A percentile compares a stretch with the other conserved stretches of the same genome.
Evolutionary conservation across 2,329 filamentous ascomycete species (phyloP).

Genomic region (Paecilomyces formosus): DNA sequence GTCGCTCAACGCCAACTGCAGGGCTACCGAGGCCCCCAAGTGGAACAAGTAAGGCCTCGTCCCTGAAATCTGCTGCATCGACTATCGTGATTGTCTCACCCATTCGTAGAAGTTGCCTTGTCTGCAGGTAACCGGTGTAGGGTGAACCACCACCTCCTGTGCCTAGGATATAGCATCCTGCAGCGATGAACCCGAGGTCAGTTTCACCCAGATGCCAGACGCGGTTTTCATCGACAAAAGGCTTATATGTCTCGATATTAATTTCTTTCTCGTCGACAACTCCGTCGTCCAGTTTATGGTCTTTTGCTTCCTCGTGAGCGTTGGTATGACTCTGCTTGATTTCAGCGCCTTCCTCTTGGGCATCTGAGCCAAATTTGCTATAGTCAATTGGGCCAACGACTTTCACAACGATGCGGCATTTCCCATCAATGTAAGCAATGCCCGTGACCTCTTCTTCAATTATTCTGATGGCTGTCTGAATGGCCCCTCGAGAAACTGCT

Average conservation of each 20-base stretch:
- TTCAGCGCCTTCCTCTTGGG: background rate
- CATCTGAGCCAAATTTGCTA: conserved; percentile 26
- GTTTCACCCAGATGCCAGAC: conserved; percentile 31
- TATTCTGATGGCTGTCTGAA: conserved; percentile 14
- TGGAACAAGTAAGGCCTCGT: conserved; percentile 32
- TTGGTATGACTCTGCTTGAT: background rate
- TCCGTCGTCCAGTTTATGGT: background rate
- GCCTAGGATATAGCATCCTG: conserved; percentile 30
- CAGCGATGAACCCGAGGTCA: conserved; percentile 31
- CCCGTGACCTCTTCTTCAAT: background rate
- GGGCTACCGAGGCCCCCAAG: conserved; percentile 37
- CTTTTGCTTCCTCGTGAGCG: background rate
- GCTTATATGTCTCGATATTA: conserved; percentile 24
- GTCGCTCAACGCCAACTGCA: conserved; percentile 20
- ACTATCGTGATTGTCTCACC: conserved; percentile 4
- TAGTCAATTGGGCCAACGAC: conserved; percentile 46
- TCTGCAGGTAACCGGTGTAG: conserved; percentile 41
- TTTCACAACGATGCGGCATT: background rate
- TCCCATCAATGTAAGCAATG: background rate
- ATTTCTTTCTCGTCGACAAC: conserved; percentile 2
- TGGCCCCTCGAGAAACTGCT: background rate
- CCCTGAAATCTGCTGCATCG: conserved; percentile 16
- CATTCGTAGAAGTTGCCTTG: conserved; percentile 30
- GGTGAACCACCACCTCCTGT: conserved; percentile 35
- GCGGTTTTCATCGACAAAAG: conserved; percentile 18